Percentiles rank a stretch among this genome's conserved stretches.
phyloP scores from a whole-genome alignment of 2,329 filamentous ascomycete species.

The Pseudogymnoascus sp. region DNA sequence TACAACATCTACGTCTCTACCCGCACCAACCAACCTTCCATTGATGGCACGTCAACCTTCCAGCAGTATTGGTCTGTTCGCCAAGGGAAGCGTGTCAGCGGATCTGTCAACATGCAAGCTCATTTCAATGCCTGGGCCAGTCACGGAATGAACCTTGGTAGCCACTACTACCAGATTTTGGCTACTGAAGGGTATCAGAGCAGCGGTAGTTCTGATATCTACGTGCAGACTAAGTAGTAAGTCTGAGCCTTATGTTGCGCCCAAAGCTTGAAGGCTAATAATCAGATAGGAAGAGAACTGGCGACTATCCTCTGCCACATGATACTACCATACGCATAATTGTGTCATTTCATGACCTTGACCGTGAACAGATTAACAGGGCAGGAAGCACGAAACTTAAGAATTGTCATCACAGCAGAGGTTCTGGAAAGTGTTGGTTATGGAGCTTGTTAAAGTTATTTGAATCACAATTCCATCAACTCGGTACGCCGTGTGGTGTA shows the following conservation, averaged over 20 bases:
- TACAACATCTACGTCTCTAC: constrained; percentile 39
- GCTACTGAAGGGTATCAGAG: constrained; percentile 47
- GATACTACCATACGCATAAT: not conserved
- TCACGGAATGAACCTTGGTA: constrained; percentile 39
- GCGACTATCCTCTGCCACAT: not conserved
- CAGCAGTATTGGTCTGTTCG: constrained; percentile 47
- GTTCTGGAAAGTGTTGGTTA: not conserved
- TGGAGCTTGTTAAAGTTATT: not conserved
- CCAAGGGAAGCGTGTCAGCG: constrained; percentile 39
- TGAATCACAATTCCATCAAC: not conserved
- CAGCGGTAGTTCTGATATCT: constrained; percentile 39
- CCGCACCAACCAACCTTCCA: constrained; percentile 38
- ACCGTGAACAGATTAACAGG: not conserved
- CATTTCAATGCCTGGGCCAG: constrained; percentile 46
- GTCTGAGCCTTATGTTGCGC: constrained; percentile 31
- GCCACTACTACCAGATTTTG: constrained; percentile 44
- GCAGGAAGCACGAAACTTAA: not conserved
- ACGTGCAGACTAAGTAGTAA: not conserved
- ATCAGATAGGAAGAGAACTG: not conserved
- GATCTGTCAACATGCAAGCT: constrained; percentile 39
- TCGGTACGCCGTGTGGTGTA: not conserved
- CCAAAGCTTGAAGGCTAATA: constrained; percentile 34
- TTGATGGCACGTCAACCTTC: constrained; percentile 40
- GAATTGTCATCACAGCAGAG: not conserved
- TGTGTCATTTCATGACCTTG: not conserved